These are phyloP conservation scores for Penicillium hordei DNA, from an alignment of 2,329 filamentous ascomycete genomes.

Conservation along the genomic window DNA sequence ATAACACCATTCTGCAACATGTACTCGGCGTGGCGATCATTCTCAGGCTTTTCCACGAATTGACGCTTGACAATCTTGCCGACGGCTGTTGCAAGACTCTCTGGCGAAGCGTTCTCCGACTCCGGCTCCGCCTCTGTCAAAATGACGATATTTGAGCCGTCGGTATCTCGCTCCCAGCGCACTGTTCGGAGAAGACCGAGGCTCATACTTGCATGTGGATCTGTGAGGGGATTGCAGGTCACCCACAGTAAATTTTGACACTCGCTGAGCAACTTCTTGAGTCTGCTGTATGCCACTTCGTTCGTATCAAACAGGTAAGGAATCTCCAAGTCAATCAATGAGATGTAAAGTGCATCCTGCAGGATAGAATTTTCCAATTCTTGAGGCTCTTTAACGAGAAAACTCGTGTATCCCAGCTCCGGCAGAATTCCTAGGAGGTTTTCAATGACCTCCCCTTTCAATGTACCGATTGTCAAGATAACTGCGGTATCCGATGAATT, in stretches of 20 bases:
- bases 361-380: background rate
- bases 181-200: constrained; percentile 22
- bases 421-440: background rate
- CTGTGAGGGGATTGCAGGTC: background rate
- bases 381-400: background rate
- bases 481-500: background rate
- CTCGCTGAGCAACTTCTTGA: constrained; percentile 12
- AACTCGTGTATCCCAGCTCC: background rate
- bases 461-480: constrained; percentile 5
- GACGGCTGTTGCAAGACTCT: background rate
- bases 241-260: constrained; percentile 19
- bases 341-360: constrained; percentile 11
- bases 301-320: constrained; percentile 3
- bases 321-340: constrained; percentile 16
- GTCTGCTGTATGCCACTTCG: background rate
- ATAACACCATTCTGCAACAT: constrained; percentile 11
- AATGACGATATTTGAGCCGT: constrained; percentile 20
- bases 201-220: constrained; percentile 16
- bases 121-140: constrained; percentile 8
- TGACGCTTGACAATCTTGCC: constrained; percentile 14
- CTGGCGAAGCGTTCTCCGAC: background rate
- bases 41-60: constrained; percentile 4
- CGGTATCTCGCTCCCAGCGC: constrained; percentile 21
- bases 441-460: background rate
- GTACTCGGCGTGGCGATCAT: constrained; percentile 22